Evolutionary conservation across 768 basidiomycete species (phyloP).

Genomic region (Imleria badia): DNA sequence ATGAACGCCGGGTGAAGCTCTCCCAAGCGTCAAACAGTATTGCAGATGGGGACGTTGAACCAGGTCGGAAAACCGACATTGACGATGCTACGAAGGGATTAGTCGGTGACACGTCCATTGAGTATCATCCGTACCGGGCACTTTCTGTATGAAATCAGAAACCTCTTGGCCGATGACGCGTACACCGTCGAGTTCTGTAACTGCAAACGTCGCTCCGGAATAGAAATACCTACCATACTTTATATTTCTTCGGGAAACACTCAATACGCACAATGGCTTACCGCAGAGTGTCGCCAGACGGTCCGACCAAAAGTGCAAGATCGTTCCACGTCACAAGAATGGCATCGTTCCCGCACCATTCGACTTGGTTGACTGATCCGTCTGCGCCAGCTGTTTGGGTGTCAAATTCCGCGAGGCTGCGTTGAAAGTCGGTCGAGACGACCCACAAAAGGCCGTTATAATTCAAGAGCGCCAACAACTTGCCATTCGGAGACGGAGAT

Average conservation of each 20-base stretch:
- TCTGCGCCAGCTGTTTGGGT: constrained; percentile 57
- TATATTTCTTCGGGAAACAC: constrained; percentile 3
- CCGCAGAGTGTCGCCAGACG: constrained; percentile 84
- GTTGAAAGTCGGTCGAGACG: constrained; percentile 91
- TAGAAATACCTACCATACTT: constrained; percentile 69
- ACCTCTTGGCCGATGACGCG: constrained; percentile 77
- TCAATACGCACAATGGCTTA: constrained; percentile 38
- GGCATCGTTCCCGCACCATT: constrained; percentile 97
- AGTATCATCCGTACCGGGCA: constrained; percentile 60
- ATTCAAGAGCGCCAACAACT: constrained; percentile 83
- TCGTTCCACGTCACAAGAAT: constrained; percentile 83
- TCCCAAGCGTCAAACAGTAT: constrained; percentile 93
- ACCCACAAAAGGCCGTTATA: constrained; percentile 79
- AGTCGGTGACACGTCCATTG: neutral
- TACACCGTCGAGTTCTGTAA: constrained; percentile 89
- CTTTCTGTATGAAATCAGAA: constrained; percentile 91
- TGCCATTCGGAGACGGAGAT: constrained; percentile 91
- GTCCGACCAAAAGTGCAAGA: constrained; percentile 83
- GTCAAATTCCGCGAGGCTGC: constrained; percentile 85
- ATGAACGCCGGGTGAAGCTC: constrained; percentile 77
- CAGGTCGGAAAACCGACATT: constrained; percentile 85
- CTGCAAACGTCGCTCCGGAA: constrained; percentile 66
- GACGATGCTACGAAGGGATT: constrained; percentile 57
- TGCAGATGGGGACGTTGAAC: constrained; percentile 88
- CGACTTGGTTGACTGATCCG: constrained; percentile 66